Percentiles rank a stretch among this genome's conserved stretches.
Conservation (phyloP, 805 yeast genomes). For the Candida verbasci region DNA sequence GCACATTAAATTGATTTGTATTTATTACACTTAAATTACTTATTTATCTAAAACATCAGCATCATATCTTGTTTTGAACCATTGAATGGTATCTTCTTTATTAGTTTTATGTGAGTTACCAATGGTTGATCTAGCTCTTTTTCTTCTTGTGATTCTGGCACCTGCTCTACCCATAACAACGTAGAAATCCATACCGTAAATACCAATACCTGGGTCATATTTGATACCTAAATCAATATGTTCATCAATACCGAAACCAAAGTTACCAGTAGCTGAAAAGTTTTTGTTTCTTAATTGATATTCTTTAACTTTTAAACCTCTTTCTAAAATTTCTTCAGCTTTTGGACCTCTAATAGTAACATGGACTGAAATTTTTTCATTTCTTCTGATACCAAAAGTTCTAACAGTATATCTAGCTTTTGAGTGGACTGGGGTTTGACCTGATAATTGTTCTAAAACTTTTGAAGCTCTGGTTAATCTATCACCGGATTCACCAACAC, state of each 20-base stretch:
- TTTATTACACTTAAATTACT: constrained; percentile 22
- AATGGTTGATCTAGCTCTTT: constrained; percentile 83
- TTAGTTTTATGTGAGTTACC: constrained; percentile 91
- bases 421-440: constrained; percentile 99
- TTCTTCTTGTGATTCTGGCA: constrained; percentile 97
- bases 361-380: constrained; percentile 99
- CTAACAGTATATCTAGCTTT: constrained; percentile 99
- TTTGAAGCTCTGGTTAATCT: constrained; percentile 99
- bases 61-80: constrained; percentile 99
- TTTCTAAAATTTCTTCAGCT: constrained; percentile 91
- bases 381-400: constrained; percentile 99
- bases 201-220: constrained; percentile 99
- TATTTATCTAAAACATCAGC: constrained; percentile 92
- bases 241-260: constrained; percentile 99
- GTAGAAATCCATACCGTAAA: constrained; percentile 99
- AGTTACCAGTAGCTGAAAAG: constrained; percentile 99
- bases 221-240: constrained; percentile 99
- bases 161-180: constrained; percentile 99
- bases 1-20: no score
- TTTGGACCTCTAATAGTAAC: constrained; percentile 99
- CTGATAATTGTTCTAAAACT: constrained; percentile 99
- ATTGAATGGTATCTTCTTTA: constrained; percentile 91
- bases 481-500: constrained; percentile 99
- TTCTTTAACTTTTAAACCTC: constrained; percentile 99
- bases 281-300: constrained; percentile 91